Evolutionary conservation across 345 rosid species (phyloP).

Genomic region (Clarkia xantiana): DNA sequence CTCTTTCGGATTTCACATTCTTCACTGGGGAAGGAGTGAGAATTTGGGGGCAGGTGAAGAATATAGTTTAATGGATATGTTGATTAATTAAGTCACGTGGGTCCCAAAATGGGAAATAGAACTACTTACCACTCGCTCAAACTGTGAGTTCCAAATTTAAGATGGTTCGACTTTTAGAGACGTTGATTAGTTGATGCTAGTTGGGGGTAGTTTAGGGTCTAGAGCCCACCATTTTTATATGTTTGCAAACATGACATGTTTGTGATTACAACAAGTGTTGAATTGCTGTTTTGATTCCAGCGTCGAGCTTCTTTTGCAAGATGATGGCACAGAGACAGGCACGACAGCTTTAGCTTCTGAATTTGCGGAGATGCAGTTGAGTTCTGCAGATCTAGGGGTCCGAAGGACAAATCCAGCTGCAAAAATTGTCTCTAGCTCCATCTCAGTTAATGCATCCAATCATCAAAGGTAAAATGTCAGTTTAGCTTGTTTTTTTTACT

Average conservation of each 20-base stretch:
- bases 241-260: neutral
- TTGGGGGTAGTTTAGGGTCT: no score
- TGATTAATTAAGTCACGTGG: no score
- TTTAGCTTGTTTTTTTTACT: no score
- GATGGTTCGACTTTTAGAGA: no score
- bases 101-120: no score
- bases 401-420: conserved; percentile 36
- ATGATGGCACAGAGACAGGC: conserved; percentile 44
- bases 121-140: no score
- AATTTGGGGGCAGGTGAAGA: no score
- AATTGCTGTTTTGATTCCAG: conserved; percentile 17
- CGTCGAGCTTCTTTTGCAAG: conserved; percentile 81
- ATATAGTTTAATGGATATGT: no score
- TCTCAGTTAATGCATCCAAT: conserved; percentile 13
- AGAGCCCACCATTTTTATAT: neutral
- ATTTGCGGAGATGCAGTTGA: conserved; percentile 57
- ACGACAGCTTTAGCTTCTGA: conserved; percentile 32
- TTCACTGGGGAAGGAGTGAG: no score
- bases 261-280: neutral
- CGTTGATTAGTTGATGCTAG: no score
- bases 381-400: conserved; percentile 40
- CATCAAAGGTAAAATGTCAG: conserved; percentile 43
- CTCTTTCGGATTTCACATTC: no score
- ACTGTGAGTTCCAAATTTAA: no score
- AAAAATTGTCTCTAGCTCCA: conserved; percentile 22